Conservation (phyloP, 1,284 basidiomycete genomes). For the Pterula multifida region DNA sequence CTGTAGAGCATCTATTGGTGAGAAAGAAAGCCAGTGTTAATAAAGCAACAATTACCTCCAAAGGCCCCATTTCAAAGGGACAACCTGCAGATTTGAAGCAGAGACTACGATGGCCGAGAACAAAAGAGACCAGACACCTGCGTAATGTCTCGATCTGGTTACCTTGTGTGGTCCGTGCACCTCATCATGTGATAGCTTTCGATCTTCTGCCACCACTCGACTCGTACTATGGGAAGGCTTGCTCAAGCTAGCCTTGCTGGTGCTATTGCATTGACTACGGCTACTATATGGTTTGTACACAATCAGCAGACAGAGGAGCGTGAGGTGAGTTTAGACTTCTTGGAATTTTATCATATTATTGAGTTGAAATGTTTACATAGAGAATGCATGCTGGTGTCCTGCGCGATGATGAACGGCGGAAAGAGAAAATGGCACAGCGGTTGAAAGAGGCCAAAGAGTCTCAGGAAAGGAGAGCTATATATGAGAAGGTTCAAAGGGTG, state of each 20-base stretch:
- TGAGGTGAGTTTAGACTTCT: constrained; percentile 40
- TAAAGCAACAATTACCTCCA: constrained; percentile 6
- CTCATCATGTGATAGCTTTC: background rate
- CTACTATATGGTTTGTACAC: constrained; percentile 88
- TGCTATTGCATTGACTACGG: constrained; percentile 55
- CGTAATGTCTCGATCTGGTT: background rate
- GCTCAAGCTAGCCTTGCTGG: constrained; percentile 69
- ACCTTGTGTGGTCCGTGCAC: background rate
- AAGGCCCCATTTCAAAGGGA: background rate
- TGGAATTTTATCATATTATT: background rate
- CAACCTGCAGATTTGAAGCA: background rate
- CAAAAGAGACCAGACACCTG: background rate
- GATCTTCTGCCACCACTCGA: background rate
- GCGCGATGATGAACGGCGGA: constrained; percentile 73
- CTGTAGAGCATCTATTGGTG: constrained; percentile 23
- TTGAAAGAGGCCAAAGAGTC: constrained; percentile 59
- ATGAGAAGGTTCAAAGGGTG: constrained; percentile 55
- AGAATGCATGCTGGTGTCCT: constrained; percentile 87
- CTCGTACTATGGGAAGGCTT: constrained; percentile 46
- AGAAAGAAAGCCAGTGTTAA: constrained; percentile 3
- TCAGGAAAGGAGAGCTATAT: constrained; percentile 48
- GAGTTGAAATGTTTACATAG: constrained; percentile 26
- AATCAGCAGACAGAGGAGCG: constrained; percentile 80
- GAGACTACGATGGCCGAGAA: background rate
- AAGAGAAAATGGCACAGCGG: constrained; percentile 58